Conservation (phyloP, 805 yeast species). For the Alloascoidea africana region DNA sequence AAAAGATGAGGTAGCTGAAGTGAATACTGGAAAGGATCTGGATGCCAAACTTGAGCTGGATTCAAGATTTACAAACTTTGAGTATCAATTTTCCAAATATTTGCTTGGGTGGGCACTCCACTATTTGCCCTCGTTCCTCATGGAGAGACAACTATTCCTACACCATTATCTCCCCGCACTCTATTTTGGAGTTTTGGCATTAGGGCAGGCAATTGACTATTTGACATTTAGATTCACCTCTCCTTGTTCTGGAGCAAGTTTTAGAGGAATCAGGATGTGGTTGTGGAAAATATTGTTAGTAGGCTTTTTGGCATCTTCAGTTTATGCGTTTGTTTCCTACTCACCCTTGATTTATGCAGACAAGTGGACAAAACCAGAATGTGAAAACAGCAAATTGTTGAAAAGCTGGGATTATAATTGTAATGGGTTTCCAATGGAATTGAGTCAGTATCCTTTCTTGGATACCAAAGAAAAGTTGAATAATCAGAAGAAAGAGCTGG, state of each 20-base stretch:
- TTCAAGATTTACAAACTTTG: constrained; percentile 33
- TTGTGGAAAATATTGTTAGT: constrained; percentile 5
- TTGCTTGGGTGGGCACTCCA: constrained; percentile 60
- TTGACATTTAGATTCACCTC: constrained; percentile 16
- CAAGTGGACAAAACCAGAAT: constrained; percentile 47
- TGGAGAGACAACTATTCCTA: constrained; percentile 69
- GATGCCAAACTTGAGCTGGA: constrained; percentile 40
- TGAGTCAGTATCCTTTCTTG: no score
- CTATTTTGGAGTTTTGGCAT: constrained; percentile 54
- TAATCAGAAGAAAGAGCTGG: no score
- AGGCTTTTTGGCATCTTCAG: constrained; percentile 3
- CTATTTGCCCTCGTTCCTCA: constrained; percentile 58
- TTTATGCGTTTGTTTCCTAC: constrained; percentile 28
- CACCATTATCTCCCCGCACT: constrained; percentile 79
- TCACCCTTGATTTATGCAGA: constrained; percentile 52
- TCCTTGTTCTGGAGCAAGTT: not conserved
- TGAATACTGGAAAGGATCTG: no score
- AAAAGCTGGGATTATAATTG: constrained; percentile 1
- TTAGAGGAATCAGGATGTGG: constrained; percentile 3
- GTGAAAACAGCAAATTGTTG: constrained; percentile 16
- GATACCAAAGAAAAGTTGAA: no score
- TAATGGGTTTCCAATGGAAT: not conserved
- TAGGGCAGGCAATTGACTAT: constrained; percentile 46
- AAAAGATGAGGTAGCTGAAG: constrained; percentile 21
- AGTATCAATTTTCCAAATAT: constrained; percentile 45